A percentile compares a stretch with the other conserved stretches of the same genome.
These are phyloP conservation scores for Cutaneotrichosporon dermatis DNA, from an alignment of 1,284 basidiomycete genomes.

Conservation along the genomic window DNA sequence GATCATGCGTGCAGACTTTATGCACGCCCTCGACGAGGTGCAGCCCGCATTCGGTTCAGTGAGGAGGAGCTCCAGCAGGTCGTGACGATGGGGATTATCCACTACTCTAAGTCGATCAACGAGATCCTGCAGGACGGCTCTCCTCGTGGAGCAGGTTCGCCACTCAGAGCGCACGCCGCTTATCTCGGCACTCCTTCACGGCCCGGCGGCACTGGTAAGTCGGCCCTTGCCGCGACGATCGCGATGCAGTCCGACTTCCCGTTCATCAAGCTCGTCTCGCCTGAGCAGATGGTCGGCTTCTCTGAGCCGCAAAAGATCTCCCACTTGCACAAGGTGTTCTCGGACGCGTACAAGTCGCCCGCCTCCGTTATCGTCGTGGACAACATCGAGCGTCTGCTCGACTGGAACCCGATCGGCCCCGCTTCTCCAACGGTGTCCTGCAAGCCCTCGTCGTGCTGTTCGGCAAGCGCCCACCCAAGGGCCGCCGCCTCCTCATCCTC, in stretches of 20 bases:
- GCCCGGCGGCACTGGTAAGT: conserved; percentile 88
- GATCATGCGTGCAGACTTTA: conserved; percentile 83
- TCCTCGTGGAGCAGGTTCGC: conserved; percentile 90
- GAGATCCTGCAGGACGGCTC: conserved; percentile 84
- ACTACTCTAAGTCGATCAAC: conserved; percentile 71
- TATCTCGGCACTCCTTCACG: conserved; percentile 85
- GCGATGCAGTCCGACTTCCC: conserved; percentile 90
- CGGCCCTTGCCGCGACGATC: conserved; percentile 90
- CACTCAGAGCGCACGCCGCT: conserved; percentile 85
- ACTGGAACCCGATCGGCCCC: conserved; percentile 95
- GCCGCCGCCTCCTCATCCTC: conserved; percentile 83
- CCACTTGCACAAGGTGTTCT: conserved; percentile 88
- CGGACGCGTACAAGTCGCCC: conserved; percentile 96
- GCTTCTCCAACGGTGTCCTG: conserved; percentile 91
- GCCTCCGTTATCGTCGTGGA: conserved; percentile 97
- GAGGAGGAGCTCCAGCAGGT: conserved; percentile 94
- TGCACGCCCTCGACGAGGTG: conserved; percentile 89
- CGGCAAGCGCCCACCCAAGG: conserved; percentile 88
- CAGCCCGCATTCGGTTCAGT: conserved; percentile 93
- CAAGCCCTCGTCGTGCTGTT: conserved; percentile 89
- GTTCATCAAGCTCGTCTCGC: conserved; percentile 96
- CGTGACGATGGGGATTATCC: conserved; percentile 95
- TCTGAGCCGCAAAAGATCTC: conserved; percentile 86
- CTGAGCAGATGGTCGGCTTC: conserved; percentile 96
- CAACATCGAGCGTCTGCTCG: conserved; percentile 81